phyloP scores from a whole-genome alignment of 2,329 filamentous ascomycete genomes.

The Fusarium miscanthi region DNA sequence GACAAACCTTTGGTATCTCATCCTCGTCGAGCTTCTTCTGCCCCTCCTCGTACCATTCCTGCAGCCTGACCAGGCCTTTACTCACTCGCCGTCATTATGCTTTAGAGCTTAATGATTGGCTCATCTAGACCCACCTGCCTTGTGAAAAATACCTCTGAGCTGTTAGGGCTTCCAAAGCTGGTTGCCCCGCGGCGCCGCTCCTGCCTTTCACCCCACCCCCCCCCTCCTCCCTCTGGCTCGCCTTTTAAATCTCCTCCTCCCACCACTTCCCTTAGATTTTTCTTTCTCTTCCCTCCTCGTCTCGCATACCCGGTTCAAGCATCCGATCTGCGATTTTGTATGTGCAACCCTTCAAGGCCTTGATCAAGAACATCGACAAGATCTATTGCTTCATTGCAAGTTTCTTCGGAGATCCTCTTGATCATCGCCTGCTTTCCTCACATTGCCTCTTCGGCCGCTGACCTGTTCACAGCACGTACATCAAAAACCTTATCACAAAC shows the following conservation, averaged over 20 bases:
- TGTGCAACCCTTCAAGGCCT: slow-evolving; percentile 34
- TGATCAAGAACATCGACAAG: slow-evolving; percentile 19
- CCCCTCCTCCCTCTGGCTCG: slow-evolving; percentile 46
- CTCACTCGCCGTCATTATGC: slow-evolving; percentile 20
- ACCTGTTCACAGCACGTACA: slow-evolving; percentile 40
- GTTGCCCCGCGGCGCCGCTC: slow-evolving; percentile 51
- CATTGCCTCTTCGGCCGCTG: slow-evolving; percentile 20
- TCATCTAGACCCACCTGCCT: not conserved
- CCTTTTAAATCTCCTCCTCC: slow-evolving; percentile 56
- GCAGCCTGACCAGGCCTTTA: slow-evolving; percentile 10
- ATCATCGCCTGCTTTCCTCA: slow-evolving; percentile 4
- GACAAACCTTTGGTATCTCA: slow-evolving; percentile 9
- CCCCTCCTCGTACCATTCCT: slow-evolving; percentile 40
- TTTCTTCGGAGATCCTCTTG: slow-evolving; percentile 8
- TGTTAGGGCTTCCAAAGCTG: slow-evolving; percentile 52
- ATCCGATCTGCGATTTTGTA: slow-evolving; percentile 57
- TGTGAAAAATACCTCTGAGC: slow-evolving; percentile 45
- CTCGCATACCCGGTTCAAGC: slow-evolving; percentile 59
- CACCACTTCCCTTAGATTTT: slow-evolving; percentile 51
- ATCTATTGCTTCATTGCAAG: slow-evolving; percentile 14
- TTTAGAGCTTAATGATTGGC: slow-evolving; percentile 37
- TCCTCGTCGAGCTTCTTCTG: slow-evolving; percentile 19
- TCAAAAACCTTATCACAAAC: slow-evolving; percentile 38
- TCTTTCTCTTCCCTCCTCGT: slow-evolving; percentile 55
- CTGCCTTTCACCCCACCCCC: slow-evolving; percentile 43